phyloP scores from a whole-genome alignment of 306 rosid genomes.

The Sechiopsis laciniata region DNA sequence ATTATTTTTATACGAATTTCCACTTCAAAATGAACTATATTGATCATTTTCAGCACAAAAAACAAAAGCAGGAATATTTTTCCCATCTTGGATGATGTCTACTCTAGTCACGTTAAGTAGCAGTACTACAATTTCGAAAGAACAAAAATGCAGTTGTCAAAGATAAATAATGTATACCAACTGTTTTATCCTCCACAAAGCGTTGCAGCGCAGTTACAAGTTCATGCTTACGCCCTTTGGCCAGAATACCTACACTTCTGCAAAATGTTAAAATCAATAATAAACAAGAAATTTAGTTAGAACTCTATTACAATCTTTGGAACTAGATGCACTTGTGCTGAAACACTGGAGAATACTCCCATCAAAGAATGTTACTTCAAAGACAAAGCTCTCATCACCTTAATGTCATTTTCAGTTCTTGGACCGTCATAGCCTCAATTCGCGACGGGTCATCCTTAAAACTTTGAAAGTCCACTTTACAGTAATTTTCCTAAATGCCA shows the following conservation, averaged over 20 bases:
- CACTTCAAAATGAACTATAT: neutral
- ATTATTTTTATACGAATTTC: constrained; percentile 16
- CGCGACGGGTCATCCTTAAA: constrained; percentile 49
- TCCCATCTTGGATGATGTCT: neutral
- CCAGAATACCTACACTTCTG: constrained; percentile 63
- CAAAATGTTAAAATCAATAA: constrained; percentile 30
- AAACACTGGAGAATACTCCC: neutral
- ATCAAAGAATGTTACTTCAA: neutral
- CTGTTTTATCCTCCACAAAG: constrained; percentile 43
- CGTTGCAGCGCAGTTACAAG: constrained; percentile 67
- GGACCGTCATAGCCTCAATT: constrained; percentile 68
- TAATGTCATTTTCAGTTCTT: constrained; percentile 59
- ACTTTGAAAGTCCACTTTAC: constrained; percentile 47
- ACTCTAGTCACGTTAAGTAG: neutral
- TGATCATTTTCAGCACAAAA: neutral
- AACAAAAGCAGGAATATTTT: neutral
- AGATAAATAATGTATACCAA: constrained; percentile 38
- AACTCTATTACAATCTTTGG: neutral
- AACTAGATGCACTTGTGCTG: neutral
- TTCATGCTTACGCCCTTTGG: constrained; percentile 72
- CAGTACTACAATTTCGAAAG: neutral
- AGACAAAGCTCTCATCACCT: constrained; percentile 41
- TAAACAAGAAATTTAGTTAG: neutral
- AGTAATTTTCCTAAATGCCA: constrained; percentile 38
- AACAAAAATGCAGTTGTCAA: neutral